Base-by-base conservation (phyloP, 2,329 filamentous ascomycete genomes). In the Hymenoscyphus repandus region DNA sequence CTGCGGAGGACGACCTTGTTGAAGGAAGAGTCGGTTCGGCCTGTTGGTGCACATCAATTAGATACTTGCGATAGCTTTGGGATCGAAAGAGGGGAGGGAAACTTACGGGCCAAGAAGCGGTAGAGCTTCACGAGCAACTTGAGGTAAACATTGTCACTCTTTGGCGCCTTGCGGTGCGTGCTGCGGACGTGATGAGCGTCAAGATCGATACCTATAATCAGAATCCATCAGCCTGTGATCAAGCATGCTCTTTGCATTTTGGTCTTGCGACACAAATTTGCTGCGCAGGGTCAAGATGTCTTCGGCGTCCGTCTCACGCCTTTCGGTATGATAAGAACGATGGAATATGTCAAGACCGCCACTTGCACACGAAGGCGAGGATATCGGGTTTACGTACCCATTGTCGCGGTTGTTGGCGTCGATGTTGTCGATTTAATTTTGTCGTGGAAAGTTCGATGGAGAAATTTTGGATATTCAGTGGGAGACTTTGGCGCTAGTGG, bases 1-100 rank as follows among this genome's bases (percentile, higher is more conserved):
- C 93, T 89, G 74, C 92, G 90, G 69, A 99, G 88, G 71, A 99
- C 84, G 69, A 93, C 88, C 82, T 96, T 95, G 88, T 99, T 99
- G 88, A 99, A 99, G 78, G 82, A 83, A 62, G 90, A 83, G 74
- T 97, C 93, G 72, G 93, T 99, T 72, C 93, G 91, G 77, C 90
- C 89, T 95, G 4, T 46, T 39, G 3, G 42, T 37, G 20, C n/a
- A 6, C n/a, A 6, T 41, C 17, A 22, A 18, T 12, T 17, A 22
- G n/a, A 22, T 4, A 41, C 15, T 18, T 17, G 10, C n/a, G 37
- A 6, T 4, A 5, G 15, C 10, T 15, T 11, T n/a, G 27, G 40
- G n/a, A 17, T 17, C 5, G 15, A 15, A 27, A n/a, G 32, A 31
- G 12, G n/a, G 31, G 20, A 7, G n/a, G 31, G 20, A 7, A 36